Conservation (phyloP, 1,284 basidiomycete species). For the Microbotryum intermedium region DNA sequence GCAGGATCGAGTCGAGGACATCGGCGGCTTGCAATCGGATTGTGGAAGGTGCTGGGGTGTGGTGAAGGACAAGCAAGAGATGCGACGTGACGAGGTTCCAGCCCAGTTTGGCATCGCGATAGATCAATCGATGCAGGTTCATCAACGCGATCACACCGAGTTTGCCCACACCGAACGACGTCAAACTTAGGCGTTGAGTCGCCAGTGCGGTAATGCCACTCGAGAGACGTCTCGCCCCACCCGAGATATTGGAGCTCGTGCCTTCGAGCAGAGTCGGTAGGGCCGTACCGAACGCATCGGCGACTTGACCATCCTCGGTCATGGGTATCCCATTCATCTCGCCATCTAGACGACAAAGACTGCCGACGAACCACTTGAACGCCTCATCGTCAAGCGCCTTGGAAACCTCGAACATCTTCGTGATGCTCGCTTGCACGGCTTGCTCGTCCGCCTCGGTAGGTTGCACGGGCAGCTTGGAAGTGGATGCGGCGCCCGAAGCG, state of each 20-base stretch:
- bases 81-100: constrained; percentile 76
- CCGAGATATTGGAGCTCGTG: not conserved
- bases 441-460: constrained; percentile 68
- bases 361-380: constrained; percentile 69
- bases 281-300: constrained; percentile 4
- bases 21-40: constrained; percentile 82
- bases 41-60: constrained; percentile 57
- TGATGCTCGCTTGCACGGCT: constrained; percentile 60
- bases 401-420: constrained; percentile 71
- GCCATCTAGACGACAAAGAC: constrained; percentile 72
- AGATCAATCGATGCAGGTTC: constrained; percentile 78
- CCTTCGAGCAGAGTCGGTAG: not conserved
- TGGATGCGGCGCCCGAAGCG: constrained; percentile 16
- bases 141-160: constrained; percentile 67
- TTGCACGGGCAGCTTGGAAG: constrained; percentile 9
- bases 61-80: constrained; percentile 62
- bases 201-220: constrained; percentile 25
- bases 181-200: constrained; percentile 36
- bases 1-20: constrained; percentile 70
- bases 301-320: constrained; percentile 29
- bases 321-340: constrained; percentile 79
- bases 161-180: constrained; percentile 70
- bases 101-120: constrained; percentile 65
- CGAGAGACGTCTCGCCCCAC: not conserved
- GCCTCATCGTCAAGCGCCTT: constrained; percentile 66